Evolutionary conservation across 2,329 filamentous ascomycete species (phyloP), one percentile per base, ranked within the genome.

Genomic region (Colletotrichum higginsianum): DNA sequence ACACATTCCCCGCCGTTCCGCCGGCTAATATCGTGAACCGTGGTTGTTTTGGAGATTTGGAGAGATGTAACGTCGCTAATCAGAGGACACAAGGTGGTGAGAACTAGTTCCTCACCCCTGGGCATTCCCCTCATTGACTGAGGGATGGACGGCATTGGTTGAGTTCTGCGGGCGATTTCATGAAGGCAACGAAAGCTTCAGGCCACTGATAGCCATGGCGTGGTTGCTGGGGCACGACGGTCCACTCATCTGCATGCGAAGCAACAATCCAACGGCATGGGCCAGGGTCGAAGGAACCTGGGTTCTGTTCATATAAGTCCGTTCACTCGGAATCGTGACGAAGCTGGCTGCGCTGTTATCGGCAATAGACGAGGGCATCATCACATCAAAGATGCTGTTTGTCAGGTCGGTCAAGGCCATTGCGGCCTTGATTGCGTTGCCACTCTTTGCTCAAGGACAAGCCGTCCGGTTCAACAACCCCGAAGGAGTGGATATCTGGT

Each of bases 31-130:
- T 49, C 35, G 26, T 18, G 6, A 23, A 15, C 53, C 8, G 30
- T 35, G 30, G 30, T 35, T 35, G 2, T 35, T 13, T 52, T 62
- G 46, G 30, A 26, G 60, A 52, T 52, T 62, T 26, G 47, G 35
- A 62, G n/a, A 67, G 49, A 71, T 72, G 58, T 71, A 68, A 71
- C 68, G 68, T 71, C 64, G 52, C 68, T 49, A 30, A 58, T 62
- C 23, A 52, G n/a, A 58, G 30, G 21, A 46, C 8, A 9, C 44
- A 26, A 11, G 23, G 40, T 30, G 15, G 30, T 35, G 30, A 35
- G 7, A 23, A 52, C 26, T 64, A 23, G 42, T 38, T 65, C 64
- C 68, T 60, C 65, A 23, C 47, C 26, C 30, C 5, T 18, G 18
- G n/a, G 23, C n/a, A 16, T 61, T 50, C 46, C 30, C 63, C 21